Base-by-base conservation (phyloP, 768 basidiomycete genomes). In the Mycena latifolia region DNA sequence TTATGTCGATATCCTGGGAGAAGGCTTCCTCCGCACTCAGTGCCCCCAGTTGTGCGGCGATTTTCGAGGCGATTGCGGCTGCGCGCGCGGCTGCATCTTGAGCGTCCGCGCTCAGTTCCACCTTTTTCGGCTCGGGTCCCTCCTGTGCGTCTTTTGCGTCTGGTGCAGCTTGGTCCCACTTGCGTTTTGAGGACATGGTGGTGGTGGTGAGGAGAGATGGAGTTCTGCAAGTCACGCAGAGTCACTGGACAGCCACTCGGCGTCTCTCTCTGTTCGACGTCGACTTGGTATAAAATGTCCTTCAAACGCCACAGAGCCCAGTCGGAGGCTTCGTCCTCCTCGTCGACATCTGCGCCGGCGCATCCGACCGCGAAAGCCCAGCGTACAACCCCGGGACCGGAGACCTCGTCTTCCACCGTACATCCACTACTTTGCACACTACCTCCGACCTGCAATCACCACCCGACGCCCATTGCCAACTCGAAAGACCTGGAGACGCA, bases 51-150 rank as follows among this genome's bases (percentile, higher is more conserved):
- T 94, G 92, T 0, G 93, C 95, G 9, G 96, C 95, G 77, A 98
- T 96, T 86, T 96, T 95, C 65, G 96, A 95, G 63, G 95, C 94
- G 68, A 96, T 95, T 46, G 94, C 94, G 11, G 92, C 92, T 1
- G 92, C 91, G 0, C 65, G 61, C 22, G 69, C 69, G 14, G 69
- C 69, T 1, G 89, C 90, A 5, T 91, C 90, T 25, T 58, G 57
- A 25, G 69, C 69, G 43, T 69, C 68, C 11, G 43, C 31, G 31
- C 67, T 69, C 29, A 69, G 64, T 2, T 89, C 88, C 7, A 88
- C 86, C 57, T 88, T 87, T 0, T 85, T 84, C 0, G 87, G 61
- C 22, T 63, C 57, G 4, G 65, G 61, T 25, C 54, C 87, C 2
- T 79, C 79, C 71, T 86, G 85, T 18, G 47, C 86, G 2, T 78